Evolutionary conservation across 768 basidiomycete genomes (phyloP).

Genomic region (Agrocybe chaxingu): DNA sequence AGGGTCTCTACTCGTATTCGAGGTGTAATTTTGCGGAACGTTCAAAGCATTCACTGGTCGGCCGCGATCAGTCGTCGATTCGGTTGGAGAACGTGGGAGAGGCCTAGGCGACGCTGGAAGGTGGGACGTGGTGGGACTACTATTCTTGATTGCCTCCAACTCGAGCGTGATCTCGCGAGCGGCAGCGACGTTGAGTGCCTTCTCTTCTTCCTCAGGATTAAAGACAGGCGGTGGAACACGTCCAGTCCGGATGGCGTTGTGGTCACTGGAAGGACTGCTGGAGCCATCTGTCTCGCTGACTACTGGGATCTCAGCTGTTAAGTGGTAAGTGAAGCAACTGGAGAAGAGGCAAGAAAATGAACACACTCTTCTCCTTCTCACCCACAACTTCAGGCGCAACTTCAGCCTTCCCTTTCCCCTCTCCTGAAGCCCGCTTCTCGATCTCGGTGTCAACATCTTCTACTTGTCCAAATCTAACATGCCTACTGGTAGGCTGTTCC

Average conservation of each 20-base stretch:
- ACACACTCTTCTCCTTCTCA: slow-evolving; percentile 1
- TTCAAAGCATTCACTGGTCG: not conserved
- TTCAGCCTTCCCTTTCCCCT: slow-evolving; percentile 10
- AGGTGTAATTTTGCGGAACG: too few species aligned
- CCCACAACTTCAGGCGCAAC: not conserved
- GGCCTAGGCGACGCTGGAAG: slow-evolving; percentile 15
- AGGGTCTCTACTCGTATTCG: slow-evolving; percentile 4
- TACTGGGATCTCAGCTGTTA: not conserved
- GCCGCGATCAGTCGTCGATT: slow-evolving; percentile 15
- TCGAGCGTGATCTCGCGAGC: slow-evolving; percentile 67
- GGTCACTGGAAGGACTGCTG: not conserved
- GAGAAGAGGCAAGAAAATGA: not conserved
- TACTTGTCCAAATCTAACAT: slow-evolving; percentile 43
- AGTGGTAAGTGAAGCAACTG: not conserved
- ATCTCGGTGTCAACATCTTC: slow-evolving; percentile 36
- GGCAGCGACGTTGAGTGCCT: slow-evolving; percentile 59
- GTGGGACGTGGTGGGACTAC: not conserved
- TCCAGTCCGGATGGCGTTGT: not conserved
- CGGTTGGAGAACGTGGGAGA: slow-evolving; percentile 10
- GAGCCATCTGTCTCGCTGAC: not conserved
- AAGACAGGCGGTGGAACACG: slow-evolving; percentile 36
- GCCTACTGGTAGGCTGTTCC: slow-evolving; percentile 24
- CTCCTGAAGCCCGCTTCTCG: slow-evolving; percentile 21
- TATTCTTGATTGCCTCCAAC: slow-evolving; percentile 49
- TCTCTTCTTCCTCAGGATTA: slow-evolving; percentile 45